Percentiles rank a stretch among this genome's conserved stretches.
These are phyloP conservation scores for Nakataea oryzae DNA, from an alignment of 2,329 filamentous ascomycete genomes.

Conservation along the genomic window DNA sequence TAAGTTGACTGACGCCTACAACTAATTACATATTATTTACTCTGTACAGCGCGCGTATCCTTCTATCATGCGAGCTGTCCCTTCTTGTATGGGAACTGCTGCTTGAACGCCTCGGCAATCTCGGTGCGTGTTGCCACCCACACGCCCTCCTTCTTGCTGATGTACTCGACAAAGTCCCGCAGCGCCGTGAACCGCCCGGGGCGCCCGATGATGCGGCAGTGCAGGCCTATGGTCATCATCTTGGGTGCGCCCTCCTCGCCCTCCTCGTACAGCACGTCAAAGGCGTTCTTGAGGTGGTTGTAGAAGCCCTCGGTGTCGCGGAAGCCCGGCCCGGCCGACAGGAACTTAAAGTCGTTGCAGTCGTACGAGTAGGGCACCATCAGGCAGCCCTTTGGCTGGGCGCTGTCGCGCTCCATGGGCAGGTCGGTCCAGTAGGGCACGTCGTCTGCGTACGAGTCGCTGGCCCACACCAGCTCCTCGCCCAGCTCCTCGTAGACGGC, in stretches of 20 bases:
- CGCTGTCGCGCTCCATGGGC: slow-evolving; percentile 6
- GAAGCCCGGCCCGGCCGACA: slow-evolving; percentile 22
- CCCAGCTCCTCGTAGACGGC: slow-evolving; percentile 8
- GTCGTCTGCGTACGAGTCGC: slow-evolving; percentile 11
- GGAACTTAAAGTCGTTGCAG: slow-evolving; percentile 13
- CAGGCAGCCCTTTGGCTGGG: slow-evolving; percentile 7
- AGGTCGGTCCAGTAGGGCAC: slow-evolving; percentile 12
- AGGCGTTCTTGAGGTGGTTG: slow-evolving; percentile 36
- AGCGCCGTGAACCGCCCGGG: slow-evolving; percentile 40
- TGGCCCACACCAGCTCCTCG: slow-evolving; percentile 7
- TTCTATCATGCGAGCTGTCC: background rate
- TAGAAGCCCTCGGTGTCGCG: slow-evolving; percentile 23
- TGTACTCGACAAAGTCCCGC: slow-evolving; percentile 41
- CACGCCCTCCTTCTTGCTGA: slow-evolving; percentile 36
- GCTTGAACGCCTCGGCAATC: slow-evolving; percentile 37
- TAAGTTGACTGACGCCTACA: too few species aligned
- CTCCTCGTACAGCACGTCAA: slow-evolving; percentile 43
- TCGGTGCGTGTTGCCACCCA: slow-evolving; percentile 43
- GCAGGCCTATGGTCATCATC: slow-evolving; percentile 48
- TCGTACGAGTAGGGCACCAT: slow-evolving; percentile 12
- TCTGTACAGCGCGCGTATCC: background rate
- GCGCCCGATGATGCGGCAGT: slow-evolving; percentile 40
- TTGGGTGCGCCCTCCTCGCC: slow-evolving; percentile 35
- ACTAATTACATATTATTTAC: background rate
- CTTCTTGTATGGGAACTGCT: slow-evolving; percentile 26